Evolutionary conservation across 805 yeast genomes (phyloP).

Genomic region (Groenewaldozyma tartarivorans): DNA sequence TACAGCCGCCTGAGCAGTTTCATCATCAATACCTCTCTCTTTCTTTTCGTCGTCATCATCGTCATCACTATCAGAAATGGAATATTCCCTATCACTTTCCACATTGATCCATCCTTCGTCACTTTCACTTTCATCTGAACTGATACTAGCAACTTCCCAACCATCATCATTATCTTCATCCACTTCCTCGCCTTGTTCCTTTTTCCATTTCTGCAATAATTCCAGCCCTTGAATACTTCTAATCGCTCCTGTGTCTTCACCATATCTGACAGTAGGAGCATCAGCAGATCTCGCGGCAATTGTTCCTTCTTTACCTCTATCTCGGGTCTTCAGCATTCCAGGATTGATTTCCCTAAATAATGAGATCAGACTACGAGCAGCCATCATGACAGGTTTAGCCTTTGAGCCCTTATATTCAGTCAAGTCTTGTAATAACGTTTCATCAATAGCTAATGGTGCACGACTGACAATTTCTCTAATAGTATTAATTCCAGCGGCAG

Average conservation of each 20-base stretch:
- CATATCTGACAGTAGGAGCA: constrained; percentile 35
- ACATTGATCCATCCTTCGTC: constrained; percentile 91
- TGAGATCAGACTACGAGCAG: constrained; percentile 79
- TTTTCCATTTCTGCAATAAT: constrained; percentile 78
- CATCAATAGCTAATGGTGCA: constrained; percentile 91
- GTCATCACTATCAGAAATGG: constrained; percentile 39
- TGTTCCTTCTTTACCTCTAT: constrained; percentile 87
- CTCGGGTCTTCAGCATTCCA: constrained; percentile 81
- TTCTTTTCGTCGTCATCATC: constrained; percentile 31
- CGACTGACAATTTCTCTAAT: constrained; percentile 87
- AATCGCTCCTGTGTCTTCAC: constrained; percentile 55
- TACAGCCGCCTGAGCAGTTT: constrained; percentile 26
- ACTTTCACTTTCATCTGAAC: constrained; percentile 35
- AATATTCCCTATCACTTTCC: constrained; percentile 70
- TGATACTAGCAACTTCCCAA: constrained; percentile 44
- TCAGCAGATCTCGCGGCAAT: constrained; percentile 63
- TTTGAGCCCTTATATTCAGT: constrained; percentile 87
- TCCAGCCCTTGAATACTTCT: constrained; percentile 89
- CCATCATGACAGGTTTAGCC: constrained; percentile 87
- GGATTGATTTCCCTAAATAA: constrained; percentile 94
- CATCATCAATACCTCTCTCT: constrained; percentile 23
- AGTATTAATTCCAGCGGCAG: constrained; percentile 95
- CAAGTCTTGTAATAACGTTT: constrained; percentile 78
- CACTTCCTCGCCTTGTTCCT: constrained; percentile 44
- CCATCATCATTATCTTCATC: constrained; percentile 55